Percentiles rank a stretch among this genome's conserved stretches.
These are phyloP conservation scores for Paraurostyla sp. DNA, from an alignment of 73 alveolate genomes.

Conservation along the genomic window DNA sequence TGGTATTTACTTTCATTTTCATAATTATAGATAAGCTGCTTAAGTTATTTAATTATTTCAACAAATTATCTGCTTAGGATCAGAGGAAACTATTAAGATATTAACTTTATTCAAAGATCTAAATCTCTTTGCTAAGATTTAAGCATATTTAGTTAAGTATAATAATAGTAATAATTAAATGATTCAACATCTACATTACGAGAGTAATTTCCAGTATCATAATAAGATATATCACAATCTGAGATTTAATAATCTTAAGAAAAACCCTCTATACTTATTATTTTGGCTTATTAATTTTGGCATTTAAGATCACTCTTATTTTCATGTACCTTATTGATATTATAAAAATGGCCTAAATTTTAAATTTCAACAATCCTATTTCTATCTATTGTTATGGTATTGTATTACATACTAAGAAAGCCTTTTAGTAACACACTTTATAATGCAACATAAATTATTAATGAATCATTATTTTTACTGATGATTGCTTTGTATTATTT, in stretches of 20 bases:
- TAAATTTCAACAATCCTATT: background rate
- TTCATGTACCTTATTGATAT: background rate
- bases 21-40: background rate
- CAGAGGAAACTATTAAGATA: too few species aligned
- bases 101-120: too few species aligned
- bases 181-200: too few species aligned
- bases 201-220: too few species aligned
- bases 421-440: background rate
- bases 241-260: too few species aligned
- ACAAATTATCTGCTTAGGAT: too few species aligned
- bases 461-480: background rate
- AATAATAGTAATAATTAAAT: too few species aligned
- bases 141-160: too few species aligned
- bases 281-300: background rate
- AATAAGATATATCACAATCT: too few species aligned
- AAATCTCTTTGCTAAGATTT: too few species aligned
- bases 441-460: background rate
- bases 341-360: background rate
- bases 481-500: background rate
- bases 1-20: background rate
- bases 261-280: background rate
- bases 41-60: too few species aligned
- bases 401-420: background rate
- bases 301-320: background rate
- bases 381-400: background rate